Evolutionary conservation across 495 filamentous ascomycete genomes (phyloP).

Genomic region (Talaromyces stipitatus): DNA sequence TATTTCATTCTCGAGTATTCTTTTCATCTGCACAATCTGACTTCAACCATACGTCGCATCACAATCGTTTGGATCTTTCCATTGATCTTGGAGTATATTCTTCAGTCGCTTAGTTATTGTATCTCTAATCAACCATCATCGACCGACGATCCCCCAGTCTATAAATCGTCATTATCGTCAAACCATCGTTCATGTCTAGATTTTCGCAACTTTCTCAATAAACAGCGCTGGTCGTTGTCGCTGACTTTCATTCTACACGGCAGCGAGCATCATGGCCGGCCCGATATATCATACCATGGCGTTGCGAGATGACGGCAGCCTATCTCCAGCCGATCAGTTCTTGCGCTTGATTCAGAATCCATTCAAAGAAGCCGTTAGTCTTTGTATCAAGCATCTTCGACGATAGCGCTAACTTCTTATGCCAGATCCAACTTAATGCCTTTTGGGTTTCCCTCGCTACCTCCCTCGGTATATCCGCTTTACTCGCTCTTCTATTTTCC

Average conservation of each 20-base stretch:
- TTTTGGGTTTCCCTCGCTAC: constrained; percentile 75
- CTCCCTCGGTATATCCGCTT: constrained; percentile 63
- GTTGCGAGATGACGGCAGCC: neutral
- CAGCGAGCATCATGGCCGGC: neutral
- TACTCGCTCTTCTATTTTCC: constrained; percentile 75
- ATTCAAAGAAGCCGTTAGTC: constrained; percentile 36
- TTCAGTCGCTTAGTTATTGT: neutral
- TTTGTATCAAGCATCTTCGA: neutral
- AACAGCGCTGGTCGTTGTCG: constrained; percentile 5
- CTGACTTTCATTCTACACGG: neutral
- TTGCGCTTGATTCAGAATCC: constrained; percentile 31
- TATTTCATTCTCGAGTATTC: neutral
- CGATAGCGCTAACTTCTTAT: neutral
- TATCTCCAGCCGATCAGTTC: neutral
- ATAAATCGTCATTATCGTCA: neutral
- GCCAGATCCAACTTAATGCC: constrained; percentile 52
- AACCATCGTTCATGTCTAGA: neutral
- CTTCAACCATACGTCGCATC: neutral
- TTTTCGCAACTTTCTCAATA: neutral
- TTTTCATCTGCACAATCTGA: neutral
- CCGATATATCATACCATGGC: neutral
- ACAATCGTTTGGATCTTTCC: neutral
- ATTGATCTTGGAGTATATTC: neutral
- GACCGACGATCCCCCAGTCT: neutral
- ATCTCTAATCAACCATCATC: neutral